Percentiles rank a stretch among this genome's conserved stretches.
These are phyloP conservation scores for Prunus fruticosa DNA, from an alignment of 306 rosid genomes.

Conservation along the genomic window DNA sequence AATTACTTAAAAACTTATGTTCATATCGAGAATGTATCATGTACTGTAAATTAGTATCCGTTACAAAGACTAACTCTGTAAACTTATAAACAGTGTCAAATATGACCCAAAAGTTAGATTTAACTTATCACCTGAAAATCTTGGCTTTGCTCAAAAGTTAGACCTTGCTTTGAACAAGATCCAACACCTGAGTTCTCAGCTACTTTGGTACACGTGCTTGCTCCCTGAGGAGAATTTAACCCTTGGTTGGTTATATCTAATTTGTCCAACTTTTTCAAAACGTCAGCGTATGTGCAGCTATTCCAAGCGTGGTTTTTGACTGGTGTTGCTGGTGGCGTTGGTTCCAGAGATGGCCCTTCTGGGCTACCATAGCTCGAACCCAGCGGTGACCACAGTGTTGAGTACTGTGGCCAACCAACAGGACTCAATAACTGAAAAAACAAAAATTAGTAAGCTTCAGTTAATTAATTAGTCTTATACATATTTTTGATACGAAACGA, in stretches of 20 bases:
- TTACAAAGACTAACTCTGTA: neutral
- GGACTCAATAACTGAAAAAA: constrained; percentile 45
- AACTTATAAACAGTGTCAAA: neutral
- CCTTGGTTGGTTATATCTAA: constrained; percentile 27
- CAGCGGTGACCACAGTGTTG: constrained; percentile 42
- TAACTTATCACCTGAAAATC: constrained; percentile 42
- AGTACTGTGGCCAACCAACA: constrained; percentile 36
- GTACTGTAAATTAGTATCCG: neutral
- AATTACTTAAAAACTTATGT: neutral
- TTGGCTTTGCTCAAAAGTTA: constrained; percentile 40
- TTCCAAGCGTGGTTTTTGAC: constrained; percentile 16
- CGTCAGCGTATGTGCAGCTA: neutral
- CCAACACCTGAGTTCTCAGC: constrained; percentile 14
- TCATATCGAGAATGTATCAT: neutral
- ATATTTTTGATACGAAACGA: no score
- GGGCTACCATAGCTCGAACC: constrained; percentile 45
- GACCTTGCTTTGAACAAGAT: constrained; percentile 22
- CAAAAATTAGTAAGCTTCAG: neutral
- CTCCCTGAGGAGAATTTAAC: neutral
- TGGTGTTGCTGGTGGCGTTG: constrained; percentile 39
- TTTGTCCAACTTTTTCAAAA: constrained; percentile 40
- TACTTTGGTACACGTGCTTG: neutral
- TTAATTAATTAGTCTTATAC: neutral
- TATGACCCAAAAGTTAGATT: neutral
- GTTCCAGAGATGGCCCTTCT: constrained; percentile 44